Evolutionary conservation across 73 alveolate species (phyloP).

Genomic region (Tetrahymena elliotti): DNA sequence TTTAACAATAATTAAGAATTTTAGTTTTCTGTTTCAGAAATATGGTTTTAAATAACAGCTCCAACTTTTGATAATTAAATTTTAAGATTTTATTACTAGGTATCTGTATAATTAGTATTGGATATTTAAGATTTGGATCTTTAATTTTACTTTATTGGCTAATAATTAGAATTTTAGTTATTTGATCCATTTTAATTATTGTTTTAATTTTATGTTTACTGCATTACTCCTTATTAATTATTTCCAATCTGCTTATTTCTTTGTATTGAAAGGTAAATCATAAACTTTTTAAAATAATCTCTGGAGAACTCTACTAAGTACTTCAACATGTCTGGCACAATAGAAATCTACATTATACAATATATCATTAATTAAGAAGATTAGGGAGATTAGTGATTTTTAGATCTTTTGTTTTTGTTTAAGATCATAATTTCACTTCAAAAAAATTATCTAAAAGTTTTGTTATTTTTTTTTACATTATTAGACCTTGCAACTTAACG

Average conservation of each 20-base stretch:
- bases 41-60: neutral
- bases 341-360: neutral
- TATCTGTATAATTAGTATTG: neutral
- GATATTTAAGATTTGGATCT: neutral
- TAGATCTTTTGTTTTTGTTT: too few species aligned
- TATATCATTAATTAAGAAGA: too few species aligned
- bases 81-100: neutral
- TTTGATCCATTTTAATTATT: neutral
- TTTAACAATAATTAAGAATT: too few species aligned
- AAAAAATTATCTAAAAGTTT: too few species aligned
- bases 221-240: neutral
- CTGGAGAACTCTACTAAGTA: neutral
- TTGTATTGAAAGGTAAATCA: neutral
- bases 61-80: neutral
- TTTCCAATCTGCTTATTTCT: neutral
- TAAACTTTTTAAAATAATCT: neutral
- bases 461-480: neutral
- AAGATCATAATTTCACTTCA: too few species aligned
- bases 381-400: neutral
- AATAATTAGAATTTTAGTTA: too few species aligned
- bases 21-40: neutral
- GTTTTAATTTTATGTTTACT: neutral
- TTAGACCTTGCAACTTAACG: neutral
- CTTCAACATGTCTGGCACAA: neutral
- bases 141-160: neutral